phyloP scores from a whole-genome alignment of 2,329 filamentous ascomycete species.

The Alternaria rosae region DNA sequence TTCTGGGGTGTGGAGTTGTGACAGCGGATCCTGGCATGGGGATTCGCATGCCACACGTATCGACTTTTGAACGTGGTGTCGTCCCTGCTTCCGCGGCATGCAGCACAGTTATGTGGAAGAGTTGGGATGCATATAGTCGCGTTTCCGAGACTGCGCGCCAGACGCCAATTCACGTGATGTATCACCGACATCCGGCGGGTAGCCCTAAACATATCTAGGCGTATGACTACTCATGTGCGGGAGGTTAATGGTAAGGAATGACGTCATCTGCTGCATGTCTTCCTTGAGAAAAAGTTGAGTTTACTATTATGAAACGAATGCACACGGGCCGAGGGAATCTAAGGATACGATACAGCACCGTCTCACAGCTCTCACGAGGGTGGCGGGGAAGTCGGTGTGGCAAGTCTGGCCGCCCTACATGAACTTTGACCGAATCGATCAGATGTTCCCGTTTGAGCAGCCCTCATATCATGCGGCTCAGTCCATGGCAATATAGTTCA shows the following conservation, averaged over 20 bases:
- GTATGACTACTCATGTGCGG: background rate
- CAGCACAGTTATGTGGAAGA: background rate
- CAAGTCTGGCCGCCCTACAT: background rate
- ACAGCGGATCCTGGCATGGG: conserved; percentile 10
- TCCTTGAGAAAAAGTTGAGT: background rate
- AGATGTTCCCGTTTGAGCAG: background rate
- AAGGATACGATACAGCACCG: background rate
- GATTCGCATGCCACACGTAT: conserved; percentile 6
- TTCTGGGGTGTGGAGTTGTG: conserved; percentile 18
- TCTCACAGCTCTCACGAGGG: background rate
- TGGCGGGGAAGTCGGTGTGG: background rate
- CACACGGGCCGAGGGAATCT: background rate
- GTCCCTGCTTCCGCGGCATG: conserved; percentile 2
- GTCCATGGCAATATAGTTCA: background rate
- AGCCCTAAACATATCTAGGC: rapidly evolving
- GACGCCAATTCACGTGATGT: conserved; percentile 13
- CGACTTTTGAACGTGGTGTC: background rate
- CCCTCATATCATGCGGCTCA: background rate
- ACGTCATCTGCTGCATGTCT: background rate
- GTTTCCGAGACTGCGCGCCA: background rate
- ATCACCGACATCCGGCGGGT: background rate
- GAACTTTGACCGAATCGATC: background rate
- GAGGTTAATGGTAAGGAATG: background rate
- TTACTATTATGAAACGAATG: background rate
- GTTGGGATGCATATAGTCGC: background rate